Evolutionary conservation across 2,329 filamentous ascomycete genomes (phyloP).

Genomic region (Zasmidium citrigriseum): DNA sequence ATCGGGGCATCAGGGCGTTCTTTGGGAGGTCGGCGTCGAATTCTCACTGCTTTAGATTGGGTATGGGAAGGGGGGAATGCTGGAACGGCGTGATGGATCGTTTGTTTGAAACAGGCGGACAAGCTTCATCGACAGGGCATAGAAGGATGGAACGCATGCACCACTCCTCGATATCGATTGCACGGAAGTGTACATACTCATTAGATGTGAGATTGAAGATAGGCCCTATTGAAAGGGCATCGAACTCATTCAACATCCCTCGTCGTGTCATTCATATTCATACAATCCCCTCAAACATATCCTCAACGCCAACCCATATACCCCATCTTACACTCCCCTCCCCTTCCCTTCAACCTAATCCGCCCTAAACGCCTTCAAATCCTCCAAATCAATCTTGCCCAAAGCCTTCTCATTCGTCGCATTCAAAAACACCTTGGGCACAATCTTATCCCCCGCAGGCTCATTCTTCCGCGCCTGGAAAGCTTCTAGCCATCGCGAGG

Average conservation of each 20-base stretch:
- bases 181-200: too few species aligned
- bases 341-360: slow-evolving; percentile 44
- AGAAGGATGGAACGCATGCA: too few species aligned
- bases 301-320: background rate
- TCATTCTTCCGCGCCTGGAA: slow-evolving; percentile 55
- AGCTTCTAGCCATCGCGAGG: slow-evolving; percentile 59
- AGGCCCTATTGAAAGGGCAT: too few species aligned
- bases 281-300: background rate
- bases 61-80: too few species aligned
- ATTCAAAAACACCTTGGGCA: slow-evolving; percentile 52
- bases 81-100: too few species aligned
- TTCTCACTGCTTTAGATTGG: too few species aligned
- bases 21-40: too few species aligned
- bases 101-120: too few species aligned
- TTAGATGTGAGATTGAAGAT: too few species aligned
- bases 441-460: slow-evolving; percentile 42
- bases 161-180: too few species aligned
- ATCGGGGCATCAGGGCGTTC: background rate
- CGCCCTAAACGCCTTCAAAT: slow-evolving; percentile 52
- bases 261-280: background rate
- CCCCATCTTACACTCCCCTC: slow-evolving; percentile 5
- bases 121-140: too few species aligned
- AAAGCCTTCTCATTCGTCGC: slow-evolving; percentile 57
- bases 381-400: slow-evolving; percentile 49
- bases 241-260: background rate